Evolutionary conservation across 1,284 basidiomycete genomes (phyloP), one percentile per base, ranked within the genome.

Genomic region (Hypsizygus ulmarius): DNA sequence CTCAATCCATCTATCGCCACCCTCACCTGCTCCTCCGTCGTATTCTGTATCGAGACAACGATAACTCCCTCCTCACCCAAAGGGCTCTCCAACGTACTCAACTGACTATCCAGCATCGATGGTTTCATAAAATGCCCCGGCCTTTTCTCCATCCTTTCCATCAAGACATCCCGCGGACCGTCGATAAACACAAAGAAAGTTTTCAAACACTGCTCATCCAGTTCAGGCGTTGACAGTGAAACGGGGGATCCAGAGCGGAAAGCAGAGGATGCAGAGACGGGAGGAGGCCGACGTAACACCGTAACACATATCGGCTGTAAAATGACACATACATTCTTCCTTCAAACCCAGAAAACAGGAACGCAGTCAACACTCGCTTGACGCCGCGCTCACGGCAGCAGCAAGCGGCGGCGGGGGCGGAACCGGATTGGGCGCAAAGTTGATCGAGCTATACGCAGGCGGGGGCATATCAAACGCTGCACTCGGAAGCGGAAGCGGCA

Each of bases 51-150:
- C 18, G 78, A 67, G n/a, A 93, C 83, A 3, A 74, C 71, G 7
- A 88, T 75, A 9, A 91, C 86, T 0, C 79, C 84, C 2, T 74
- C 68, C 64, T 93, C 91, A 2, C 72, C 81, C 34, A 72, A 70
- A 0, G 93, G 93, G 53, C 76, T 77, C 68, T 97, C 90, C 50
- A 98, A 64, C 29, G 90, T 87, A 14, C 71, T 70, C 52, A 97
- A 63, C 71, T 97, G 95, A 54, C 87, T 88, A 45, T 88, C 85
- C 53, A 98, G 73, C 94, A 97, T 96, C 16, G 65, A 63, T 18
- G 82, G 79, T 66, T 93, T 93, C 87, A 97, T 93, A 58, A 92
- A 97, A 67, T 98, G 95, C 0, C 83, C 84, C 54, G 82, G 67
- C 25, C 94, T 74, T 45, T 74, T 73, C 57, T 67, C 61, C 81